Percentiles rank a stretch among this genome's conserved stretches.
Evolutionary conservation across 2,329 filamentous ascomycete species (phyloP).

Genomic region (Geosmithia flava): DNA sequence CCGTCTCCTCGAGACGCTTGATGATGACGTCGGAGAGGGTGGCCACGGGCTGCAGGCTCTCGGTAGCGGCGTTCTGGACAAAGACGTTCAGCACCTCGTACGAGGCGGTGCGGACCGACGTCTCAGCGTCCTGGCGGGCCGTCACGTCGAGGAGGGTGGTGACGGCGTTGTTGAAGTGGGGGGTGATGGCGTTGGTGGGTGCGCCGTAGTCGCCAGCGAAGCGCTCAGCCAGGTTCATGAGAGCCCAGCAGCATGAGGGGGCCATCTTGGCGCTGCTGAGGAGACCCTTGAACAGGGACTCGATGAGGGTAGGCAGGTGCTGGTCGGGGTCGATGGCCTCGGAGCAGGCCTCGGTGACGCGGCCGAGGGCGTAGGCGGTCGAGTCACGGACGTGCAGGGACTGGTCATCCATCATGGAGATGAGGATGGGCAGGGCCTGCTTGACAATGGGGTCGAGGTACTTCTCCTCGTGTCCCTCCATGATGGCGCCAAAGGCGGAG

Average conservation of each 20-base stretch:
- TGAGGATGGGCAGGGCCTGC: conserved; percentile 83
- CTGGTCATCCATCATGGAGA: conserved; percentile 82
- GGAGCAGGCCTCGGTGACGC: conserved; percentile 88
- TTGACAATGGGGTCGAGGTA: conserved; percentile 89
- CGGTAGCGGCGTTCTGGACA: conserved; percentile 77
- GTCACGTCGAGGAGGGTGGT: conserved; percentile 77
- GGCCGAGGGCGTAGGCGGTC: conserved; percentile 87
- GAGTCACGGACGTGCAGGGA: conserved; percentile 91
- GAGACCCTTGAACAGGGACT: conserved; percentile 79
- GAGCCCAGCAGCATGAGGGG: conserved; percentile 93
- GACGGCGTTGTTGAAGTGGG: conserved; percentile 88
- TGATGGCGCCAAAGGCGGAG: conserved; percentile 93
- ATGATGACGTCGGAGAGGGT: conserved; percentile 79
- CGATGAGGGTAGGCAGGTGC: conserved; percentile 76
- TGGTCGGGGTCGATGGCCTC: conserved; percentile 77
- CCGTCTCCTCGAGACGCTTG: conserved; percentile 79
- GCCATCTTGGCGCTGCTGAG: conserved; percentile 94
- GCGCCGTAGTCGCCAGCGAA: conserved; percentile 81
- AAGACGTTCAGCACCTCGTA: conserved; percentile 97
- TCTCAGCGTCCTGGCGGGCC: conserved; percentile 70
- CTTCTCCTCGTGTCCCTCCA: conserved; percentile 94
- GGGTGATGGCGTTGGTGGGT: conserved; percentile 68
- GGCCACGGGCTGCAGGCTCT: conserved; percentile 71
- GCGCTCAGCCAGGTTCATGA: conserved; percentile 96
- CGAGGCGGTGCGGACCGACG: conserved; percentile 81